phyloP scores from a whole-genome alignment of 169 alveolate genomes.

The Blepharisma undulans region DNA sequence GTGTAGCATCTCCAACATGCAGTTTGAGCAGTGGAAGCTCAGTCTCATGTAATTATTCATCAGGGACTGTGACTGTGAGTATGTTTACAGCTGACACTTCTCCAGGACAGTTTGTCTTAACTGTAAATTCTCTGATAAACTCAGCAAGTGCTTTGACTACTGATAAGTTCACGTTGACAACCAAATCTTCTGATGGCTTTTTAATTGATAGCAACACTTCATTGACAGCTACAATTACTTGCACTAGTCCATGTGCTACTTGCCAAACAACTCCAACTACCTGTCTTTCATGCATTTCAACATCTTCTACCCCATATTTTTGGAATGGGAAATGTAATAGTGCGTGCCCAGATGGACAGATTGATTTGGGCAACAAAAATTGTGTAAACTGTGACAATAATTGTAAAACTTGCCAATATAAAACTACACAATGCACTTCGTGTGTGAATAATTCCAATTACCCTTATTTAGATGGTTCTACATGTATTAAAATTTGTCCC shows the following conservation, averaged over 20 bases:
- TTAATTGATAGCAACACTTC: neutral
- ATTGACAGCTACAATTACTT: slow-evolving; percentile 1
- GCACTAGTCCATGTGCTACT: neutral
- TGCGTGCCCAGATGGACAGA: too few relatives aligned
- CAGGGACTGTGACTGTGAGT: neutral
- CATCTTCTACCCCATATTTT: too few relatives aligned
- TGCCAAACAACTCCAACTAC: neutral
- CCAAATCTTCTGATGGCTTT: neutral
- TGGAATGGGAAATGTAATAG: too few relatives aligned
- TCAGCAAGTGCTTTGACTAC: neutral
- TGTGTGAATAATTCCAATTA: too few relatives aligned
- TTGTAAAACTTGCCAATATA: too few relatives aligned
- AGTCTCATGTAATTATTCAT: neutral
- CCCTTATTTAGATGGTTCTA: neutral
- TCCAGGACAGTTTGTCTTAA: neutral
- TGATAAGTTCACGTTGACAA: neutral
- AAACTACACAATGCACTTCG: too few relatives aligned
- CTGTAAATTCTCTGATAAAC: neutral
- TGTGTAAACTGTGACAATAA: too few relatives aligned
- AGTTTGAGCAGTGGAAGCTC: neutral
- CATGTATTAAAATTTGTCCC: neutral
- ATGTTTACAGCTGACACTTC: neutral
- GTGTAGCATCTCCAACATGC: neutral
- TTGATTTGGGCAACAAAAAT: too few relatives aligned
- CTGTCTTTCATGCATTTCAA: too few relatives aligned